These are phyloP conservation scores for Chrysanthemum lavandulifolium DNA, from an alignment of 129 eudicot genomes.

Conservation along the genomic window DNA sequence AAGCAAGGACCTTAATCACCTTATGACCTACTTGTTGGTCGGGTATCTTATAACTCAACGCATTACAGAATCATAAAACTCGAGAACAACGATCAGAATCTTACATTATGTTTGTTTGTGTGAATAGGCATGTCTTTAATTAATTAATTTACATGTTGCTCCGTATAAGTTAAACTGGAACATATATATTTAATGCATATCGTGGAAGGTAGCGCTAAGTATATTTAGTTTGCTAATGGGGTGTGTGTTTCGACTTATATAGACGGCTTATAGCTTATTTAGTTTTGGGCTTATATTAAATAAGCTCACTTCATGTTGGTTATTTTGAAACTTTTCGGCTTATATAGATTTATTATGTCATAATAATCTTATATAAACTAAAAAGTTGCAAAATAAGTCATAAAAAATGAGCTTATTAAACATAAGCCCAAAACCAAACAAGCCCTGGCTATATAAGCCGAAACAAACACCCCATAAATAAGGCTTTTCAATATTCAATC, in stretches of 20 bases:
- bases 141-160: conserved; percentile 11
- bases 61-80: neutral
- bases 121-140: conserved; percentile 7
- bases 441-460: no score
- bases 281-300: no score
- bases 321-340: no score
- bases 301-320: no score
- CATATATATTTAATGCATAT: conserved; percentile 15
- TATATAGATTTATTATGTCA: no score
- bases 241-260: no score
- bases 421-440: no score
- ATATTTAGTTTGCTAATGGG: conserved; percentile 10
- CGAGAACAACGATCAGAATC: conserved; percentile 20
- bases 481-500: neutral
- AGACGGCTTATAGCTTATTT: no score
- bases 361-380: no score
- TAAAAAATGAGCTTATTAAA: no score
- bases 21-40: conserved; percentile 11
- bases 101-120: conserved; percentile 25
- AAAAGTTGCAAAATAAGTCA: no score
- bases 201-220: conserved; percentile 28
- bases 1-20: neutral
- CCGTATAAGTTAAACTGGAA: conserved; percentile 2
- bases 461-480: neutral
- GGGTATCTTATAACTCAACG: neutral